Evolutionary conservation across 192 early-diverging fungal species (phyloP), one percentile per base, ranked within the genome.

Genomic region (Backusella sp.): DNA sequence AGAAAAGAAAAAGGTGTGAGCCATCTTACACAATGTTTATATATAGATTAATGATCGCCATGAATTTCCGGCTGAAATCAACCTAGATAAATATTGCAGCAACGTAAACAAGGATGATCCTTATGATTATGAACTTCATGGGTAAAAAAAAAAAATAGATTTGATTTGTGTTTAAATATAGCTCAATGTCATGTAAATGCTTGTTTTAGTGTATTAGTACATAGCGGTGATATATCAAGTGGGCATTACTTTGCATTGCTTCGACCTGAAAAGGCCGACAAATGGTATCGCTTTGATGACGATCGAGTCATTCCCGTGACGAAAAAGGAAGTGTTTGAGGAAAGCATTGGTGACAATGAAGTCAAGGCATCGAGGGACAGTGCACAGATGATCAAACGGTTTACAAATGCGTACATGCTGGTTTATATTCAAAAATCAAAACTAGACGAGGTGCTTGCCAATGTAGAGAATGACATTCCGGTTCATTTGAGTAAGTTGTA

Each of bases 401-500:
- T 95, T 77, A 96, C 94, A 14, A 99, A 98, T 77, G 98, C 98
- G 4, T 99, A 99, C 86, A 98, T 99, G 97, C 86, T 99, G 81
- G 96, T 98, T 21, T 99, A 99, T 77, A 91, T 99, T 69, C 92
- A 95, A 72, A 90, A 96, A 77, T 76, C 83, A 11, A 87, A 93
- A 77, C 80, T 93, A 70, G 90, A 92, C 34, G 73, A 89, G 32
- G 88, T 98, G 9, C 84, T 98, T 67, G 83, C 82, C 11, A 87
- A 89, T 30, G 77, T 94, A 6, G 80, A 83, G 11, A 85, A 87
- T 19, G 78, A 82, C 5, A 92, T 96, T 67, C 97, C 97, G 14
- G 82, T 80, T 56, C 96, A 98, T 84, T 81, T 99, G 66, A 83
- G 86, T 79, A 79, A 84, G 80, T 53, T 44, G 42, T 32, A 32